Evolutionary conservation across 2,329 filamentous ascomycete species (phyloP), one percentile per base, ranked within the genome.

Genomic region (Cladophialophora yegresii): DNA sequence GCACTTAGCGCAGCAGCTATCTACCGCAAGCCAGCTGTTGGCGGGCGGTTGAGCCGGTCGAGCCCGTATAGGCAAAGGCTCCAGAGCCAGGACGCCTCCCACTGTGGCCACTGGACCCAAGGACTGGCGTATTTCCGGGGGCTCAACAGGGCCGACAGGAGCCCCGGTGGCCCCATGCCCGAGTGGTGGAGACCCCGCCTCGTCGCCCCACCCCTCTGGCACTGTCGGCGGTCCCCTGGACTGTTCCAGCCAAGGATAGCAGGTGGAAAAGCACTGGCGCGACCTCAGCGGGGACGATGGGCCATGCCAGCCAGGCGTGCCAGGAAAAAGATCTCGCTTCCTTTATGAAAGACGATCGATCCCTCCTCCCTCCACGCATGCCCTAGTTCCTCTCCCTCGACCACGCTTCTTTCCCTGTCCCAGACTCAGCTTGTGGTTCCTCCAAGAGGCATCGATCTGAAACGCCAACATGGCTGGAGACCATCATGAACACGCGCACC

Each of bases 401-500:
- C 62, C 57, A 56, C 50, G 57, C 54, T 55, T 43, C 23, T 33
- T 45, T 32, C 28, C n/a, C 23, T 28, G 23, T 13, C 36, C 32
- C 16, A 16, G 16, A 13, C 16, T 54, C 51, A 28, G 12, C 13
- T 30, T n/a, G 28, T 54, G 28, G 51, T 20, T 33, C n/a, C n/a
- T n/a, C n/a, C 51, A 20, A 20, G 28, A 54, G 28, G 26, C n/a
- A 33, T 54, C 20, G n/a, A 12, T 22, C 28, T n/a, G n/a, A 28
- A 22, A 53, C 8, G n/a, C 33, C 62, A 33, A 61, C 62, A 61
- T 51, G 51, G 54, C 16, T 30, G 54, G 23, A 33, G 28, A 54
- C 23, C 51, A 57, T 20, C 54, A 58, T 32, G 64, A 66, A 58
- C 65, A 67, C 49, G 65, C 56, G 13, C 59, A 54, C 20, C 62